Evolutionary conservation across 2,329 filamentous ascomycete genomes (phyloP).

Genomic region (Intubia oerlemansii): DNA sequence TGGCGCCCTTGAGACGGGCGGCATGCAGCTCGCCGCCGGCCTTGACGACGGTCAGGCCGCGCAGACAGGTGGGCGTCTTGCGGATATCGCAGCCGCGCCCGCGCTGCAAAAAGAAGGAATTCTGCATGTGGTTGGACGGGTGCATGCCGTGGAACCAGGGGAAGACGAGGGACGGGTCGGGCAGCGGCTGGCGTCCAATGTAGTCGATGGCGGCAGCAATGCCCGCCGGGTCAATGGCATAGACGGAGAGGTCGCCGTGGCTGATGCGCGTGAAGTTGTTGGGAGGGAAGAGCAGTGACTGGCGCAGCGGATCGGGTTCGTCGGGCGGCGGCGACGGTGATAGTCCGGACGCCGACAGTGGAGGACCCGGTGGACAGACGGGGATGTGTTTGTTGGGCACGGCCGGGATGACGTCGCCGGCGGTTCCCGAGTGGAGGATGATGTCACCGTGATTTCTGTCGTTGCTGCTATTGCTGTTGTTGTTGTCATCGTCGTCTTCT

Average conservation of each 20-base stretch:
- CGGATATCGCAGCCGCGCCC: conserved; percentile 49
- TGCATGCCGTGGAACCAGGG: conserved; percentile 93
- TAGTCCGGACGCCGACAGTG: conserved; percentile 9
- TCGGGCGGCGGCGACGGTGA: conserved; percentile 3
- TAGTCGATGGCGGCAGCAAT: conserved; percentile 58
- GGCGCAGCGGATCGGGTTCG: conserved; percentile 30
- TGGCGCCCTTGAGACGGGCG: conserved; percentile 67
- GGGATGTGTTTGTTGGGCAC: conserved; percentile 82
- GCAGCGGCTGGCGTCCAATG: conserved; percentile 57
- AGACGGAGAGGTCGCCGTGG: conserved; percentile 34
- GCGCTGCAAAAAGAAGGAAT: conserved; percentile 70
- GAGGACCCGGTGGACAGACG: conserved; percentile 66
- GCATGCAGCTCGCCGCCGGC: conserved; percentile 57
- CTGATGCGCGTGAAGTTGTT: conserved; percentile 31
- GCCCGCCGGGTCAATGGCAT: conserved; percentile 46
- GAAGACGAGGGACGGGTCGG: conserved; percentile 70
- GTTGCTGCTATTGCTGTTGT: too few relatives aligned
- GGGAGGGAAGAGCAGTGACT: conserved; percentile 58
- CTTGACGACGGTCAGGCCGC: conserved; percentile 72
- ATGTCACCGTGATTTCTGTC: too few relatives aligned
- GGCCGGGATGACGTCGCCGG: too few relatives aligned
- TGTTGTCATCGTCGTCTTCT: too few relatives aligned
- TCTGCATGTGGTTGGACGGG: conserved; percentile 68
- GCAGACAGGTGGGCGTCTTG: conserved; percentile 53
- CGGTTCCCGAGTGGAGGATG: too few relatives aligned